Evolutionary conservation across 768 basidiomycete species (phyloP).

Genomic region (Floccularia luteovirens): DNA sequence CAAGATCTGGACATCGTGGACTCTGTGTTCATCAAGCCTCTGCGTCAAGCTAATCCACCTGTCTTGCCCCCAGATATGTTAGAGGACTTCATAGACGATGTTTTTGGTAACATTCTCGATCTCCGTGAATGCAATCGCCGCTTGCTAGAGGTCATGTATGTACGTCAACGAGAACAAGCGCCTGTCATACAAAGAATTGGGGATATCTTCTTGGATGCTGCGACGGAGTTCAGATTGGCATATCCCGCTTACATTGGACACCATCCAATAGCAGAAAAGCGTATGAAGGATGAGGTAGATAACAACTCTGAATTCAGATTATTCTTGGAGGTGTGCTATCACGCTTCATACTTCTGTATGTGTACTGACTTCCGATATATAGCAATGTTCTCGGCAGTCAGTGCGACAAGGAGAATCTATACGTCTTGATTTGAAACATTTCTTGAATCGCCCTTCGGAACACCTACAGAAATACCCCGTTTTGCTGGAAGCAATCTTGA

Average conservation of each 20-base stretch:
- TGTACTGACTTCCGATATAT: constrained; percentile 1
- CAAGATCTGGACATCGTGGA: constrained; percentile 84
- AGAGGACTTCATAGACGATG: constrained; percentile 81
- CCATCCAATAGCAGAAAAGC: constrained; percentile 78
- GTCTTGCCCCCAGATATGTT: constrained; percentile 43
- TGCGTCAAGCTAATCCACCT: constrained; percentile 35
- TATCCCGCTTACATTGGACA: constrained; percentile 86
- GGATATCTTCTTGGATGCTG: constrained; percentile 82
- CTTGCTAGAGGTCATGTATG: constrained; percentile 80
- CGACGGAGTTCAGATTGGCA: constrained; percentile 78
- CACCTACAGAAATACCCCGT: constrained; percentile 83
- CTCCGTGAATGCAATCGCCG: constrained; percentile 78
- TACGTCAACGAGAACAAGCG: constrained; percentile 79
- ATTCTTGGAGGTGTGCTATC: constrained; percentile 73
- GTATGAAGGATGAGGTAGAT: constrained; percentile 82
- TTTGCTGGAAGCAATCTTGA: constrained; percentile 76
- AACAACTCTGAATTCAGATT: constrained; percentile 72
- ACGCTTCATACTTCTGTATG: neutral
- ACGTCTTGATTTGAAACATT: constrained; percentile 63
- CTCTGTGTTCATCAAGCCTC: constrained; percentile 46
- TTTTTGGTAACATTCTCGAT: constrained; percentile 85
- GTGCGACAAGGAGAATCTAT: constrained; percentile 29
- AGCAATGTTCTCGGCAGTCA: constrained; percentile 36
- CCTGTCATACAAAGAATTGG: constrained; percentile 82
- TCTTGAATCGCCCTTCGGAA: constrained; percentile 72